These are phyloP conservation scores for Cyberlindnera bimundalis DNA, from an alignment of 805 yeast genomes.

Conservation along the genomic window DNA sequence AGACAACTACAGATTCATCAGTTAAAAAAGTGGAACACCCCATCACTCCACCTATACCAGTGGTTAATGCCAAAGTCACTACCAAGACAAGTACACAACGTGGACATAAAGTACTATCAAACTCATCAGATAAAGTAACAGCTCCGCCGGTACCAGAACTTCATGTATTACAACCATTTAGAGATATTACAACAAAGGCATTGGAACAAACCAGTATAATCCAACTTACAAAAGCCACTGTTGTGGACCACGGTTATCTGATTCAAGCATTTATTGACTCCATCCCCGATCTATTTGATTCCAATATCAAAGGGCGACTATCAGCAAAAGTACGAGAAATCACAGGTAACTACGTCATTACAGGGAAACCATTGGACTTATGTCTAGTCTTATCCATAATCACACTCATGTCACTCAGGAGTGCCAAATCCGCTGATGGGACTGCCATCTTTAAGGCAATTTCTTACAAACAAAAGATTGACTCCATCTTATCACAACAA, in stretches of 20 bases:
- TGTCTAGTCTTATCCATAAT: slow-evolving; percentile 9
- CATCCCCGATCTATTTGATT: slow-evolving; percentile 11
- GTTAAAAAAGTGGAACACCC: no score
- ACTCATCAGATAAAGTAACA: no score
- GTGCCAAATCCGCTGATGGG: slow-evolving; percentile 1
- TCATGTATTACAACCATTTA: slow-evolving; percentile 3
- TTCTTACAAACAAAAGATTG: slow-evolving; percentile 8
- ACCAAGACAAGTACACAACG: no score
- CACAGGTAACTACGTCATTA: slow-evolving; percentile 10
- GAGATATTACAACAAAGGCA: slow-evolving; percentile 3
- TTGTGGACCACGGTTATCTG: slow-evolving; percentile 11
- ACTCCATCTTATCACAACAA: slow-evolving; percentile 1
- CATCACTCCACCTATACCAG: no score
- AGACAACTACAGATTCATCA: no score
- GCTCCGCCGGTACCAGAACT: no score
- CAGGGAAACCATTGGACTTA: slow-evolving; percentile 6
- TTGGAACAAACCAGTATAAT: slow-evolving; percentile 1
- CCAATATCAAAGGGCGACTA: slow-evolving; percentile 5
- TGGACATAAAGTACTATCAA: no score
- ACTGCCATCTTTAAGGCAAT: slow-evolving; percentile 4
- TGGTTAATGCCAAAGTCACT: no score
- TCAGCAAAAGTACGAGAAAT: slow-evolving; percentile 6
- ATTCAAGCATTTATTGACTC: slow-evolving; percentile 6
- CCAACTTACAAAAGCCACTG: slow-evolving; percentile 2
- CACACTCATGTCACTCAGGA: slow-evolving; percentile 5